Conservation (phyloP, 2,329 filamentous ascomycete species). For the Monilinia aucupariae region DNA sequence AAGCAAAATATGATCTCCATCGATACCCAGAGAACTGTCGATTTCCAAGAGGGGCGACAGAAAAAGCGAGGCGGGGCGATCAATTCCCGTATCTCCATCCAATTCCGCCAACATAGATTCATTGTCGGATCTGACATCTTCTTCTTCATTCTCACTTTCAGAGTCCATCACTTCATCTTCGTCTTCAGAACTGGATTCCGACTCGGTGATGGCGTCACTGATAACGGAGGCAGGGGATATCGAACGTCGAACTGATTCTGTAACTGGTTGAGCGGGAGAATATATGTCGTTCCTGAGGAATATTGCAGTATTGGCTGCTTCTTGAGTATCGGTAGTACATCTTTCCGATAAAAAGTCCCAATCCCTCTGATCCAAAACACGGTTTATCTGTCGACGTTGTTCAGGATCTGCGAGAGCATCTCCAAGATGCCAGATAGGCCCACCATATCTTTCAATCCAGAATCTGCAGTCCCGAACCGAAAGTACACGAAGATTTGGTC, state of each 20-base stretch:
- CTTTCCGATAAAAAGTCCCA: conserved; percentile 17
- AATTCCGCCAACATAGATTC: neutral
- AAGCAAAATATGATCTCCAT: neutral
- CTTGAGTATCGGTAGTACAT: conserved; percentile 15
- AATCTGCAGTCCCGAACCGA: conserved; percentile 17
- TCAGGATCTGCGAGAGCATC: conserved; percentile 16
- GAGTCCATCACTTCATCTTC: conserved; percentile 11
- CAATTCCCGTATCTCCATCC: neutral
- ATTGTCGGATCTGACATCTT: conserved; percentile 2
- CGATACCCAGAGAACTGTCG: neutral
- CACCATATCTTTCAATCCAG: conserved; percentile 12
- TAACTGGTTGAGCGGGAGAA: conserved; percentile 2
- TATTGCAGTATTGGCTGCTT: conserved; percentile 17
- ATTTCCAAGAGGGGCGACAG: neutral
- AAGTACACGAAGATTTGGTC: conserved; percentile 13
- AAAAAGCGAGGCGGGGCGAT: neutral
- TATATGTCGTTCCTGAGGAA: conserved; percentile 16
- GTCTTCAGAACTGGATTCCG: conserved; percentile 11
- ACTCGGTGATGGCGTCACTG: neutral
- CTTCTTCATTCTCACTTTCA: conserved; percentile 10
- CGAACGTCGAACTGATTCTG: neutral
- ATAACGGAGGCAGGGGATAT: neutral
- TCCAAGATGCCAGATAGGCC: conserved; percentile 14
- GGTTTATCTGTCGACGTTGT: conserved; percentile 11
- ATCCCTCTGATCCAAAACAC: conserved; percentile 10